Evolutionary conservation across 306 rosid genomes (phyloP), one percentile per base, ranked within the genome.

Genomic region (Lathyrus aphaca): DNA sequence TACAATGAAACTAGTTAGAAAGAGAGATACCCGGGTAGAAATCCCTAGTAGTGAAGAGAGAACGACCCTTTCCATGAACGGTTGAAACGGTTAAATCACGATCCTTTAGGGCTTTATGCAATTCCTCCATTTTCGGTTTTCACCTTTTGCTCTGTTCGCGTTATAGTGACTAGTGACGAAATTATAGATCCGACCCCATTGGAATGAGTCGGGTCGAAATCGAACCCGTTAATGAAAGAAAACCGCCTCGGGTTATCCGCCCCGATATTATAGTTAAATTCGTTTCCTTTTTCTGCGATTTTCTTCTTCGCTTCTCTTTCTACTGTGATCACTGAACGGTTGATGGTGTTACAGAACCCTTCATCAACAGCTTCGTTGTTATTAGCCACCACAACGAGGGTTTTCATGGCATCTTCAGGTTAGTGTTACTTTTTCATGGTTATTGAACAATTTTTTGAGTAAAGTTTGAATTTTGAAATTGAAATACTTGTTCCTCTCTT

Each of bases 61-160:
- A 88, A 21, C 91, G 91, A 27, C 96, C 98, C 82, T 88, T 93
- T 49, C 78, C 86, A 68, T 80, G 72, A 39, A 83, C 8, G 21
- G 71, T 81, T 58, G 90, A 81, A 66, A 93, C 82, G 5, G 74
- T 50, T 66, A 93, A 64, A 66, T 72, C 75, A 3, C 62, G 67
- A 66, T 53, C 64, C 56, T 67, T 58, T 13, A 89, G 74, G 8
- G 62, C 79, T 40, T 73, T 74, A 72, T 74, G 88, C 85, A 92
- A 80, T 21, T 76, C 87, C 83, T 93, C 91, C 45, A 48, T 29
- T 68, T 19, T 9, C 11, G 4, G 10, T 29, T 17, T 11, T 54
- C 5, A 10, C 29, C 59, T 19, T 53, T 51, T 49, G 12, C 5
- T 51, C 32, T 13, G 3, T 53, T 49, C 56, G 10, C 21, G 25